These are phyloP conservation scores for Tympanopsis confertula DNA, from an alignment of 2,329 filamentous ascomycete species.

Conservation along the genomic window DNA sequence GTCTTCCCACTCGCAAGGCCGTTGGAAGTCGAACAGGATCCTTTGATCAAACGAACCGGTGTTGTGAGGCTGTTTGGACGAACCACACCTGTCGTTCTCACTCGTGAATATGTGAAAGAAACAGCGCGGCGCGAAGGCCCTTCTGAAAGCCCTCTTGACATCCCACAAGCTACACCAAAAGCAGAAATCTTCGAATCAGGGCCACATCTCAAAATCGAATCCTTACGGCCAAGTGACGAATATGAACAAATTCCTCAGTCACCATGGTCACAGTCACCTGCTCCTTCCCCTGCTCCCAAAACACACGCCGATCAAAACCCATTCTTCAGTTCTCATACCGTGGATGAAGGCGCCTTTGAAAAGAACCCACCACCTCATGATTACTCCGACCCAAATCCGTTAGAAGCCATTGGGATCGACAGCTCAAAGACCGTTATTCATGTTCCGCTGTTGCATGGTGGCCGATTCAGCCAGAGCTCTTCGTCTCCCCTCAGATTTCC, in stretches of 20 bases:
- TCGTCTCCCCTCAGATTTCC: slow-evolving; percentile 30
- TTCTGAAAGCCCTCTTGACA: neutral
- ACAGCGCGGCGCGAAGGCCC: slow-evolving; percentile 5
- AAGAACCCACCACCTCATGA: slow-evolving; percentile 37
- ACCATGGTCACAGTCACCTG: slow-evolving; percentile 54
- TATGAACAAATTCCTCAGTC: slow-evolving; percentile 52
- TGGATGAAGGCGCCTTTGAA: slow-evolving; percentile 48
- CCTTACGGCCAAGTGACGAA: slow-evolving; percentile 34
- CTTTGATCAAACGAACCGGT: slow-evolving; percentile 45
- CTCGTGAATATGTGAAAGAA: slow-evolving; percentile 35
- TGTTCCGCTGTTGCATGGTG: slow-evolving; percentile 43
- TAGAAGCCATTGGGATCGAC: slow-evolving; percentile 53
- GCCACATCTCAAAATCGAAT: too few species aligned
- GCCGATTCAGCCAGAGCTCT: slow-evolving; percentile 30
- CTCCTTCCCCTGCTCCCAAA: slow-evolving; percentile 50
- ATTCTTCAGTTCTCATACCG: slow-evolving; percentile 41
- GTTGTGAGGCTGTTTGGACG: slow-evolving; percentile 46
- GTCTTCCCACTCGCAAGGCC: slow-evolving; percentile 43
- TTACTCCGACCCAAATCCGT: slow-evolving; percentile 39
- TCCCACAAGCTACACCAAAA: neutral
- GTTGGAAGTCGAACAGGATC: slow-evolving; percentile 43
- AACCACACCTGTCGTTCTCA: slow-evolving; percentile 43
- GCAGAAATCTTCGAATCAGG: too few species aligned
- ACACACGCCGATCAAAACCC: slow-evolving; percentile 46
- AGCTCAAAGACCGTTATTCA: slow-evolving; percentile 49